Percentiles rank a stretch among this genome's conserved stretches.
phyloP scores from a whole-genome alignment of 805 yeast species.

The Metschnikowia baotianmanensis region DNA sequence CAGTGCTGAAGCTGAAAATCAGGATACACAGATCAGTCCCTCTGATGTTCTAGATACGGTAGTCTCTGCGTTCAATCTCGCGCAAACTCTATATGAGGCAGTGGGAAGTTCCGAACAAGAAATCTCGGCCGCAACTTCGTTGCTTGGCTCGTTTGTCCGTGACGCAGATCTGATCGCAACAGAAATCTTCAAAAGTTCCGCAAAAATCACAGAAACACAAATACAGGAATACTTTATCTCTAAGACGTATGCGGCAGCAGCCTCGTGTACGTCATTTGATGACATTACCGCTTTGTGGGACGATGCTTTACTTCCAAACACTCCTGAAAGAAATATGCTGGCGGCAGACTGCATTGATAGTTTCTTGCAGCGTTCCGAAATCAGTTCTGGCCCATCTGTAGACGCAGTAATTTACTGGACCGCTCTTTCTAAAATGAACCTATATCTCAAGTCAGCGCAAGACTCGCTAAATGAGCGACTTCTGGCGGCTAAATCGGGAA shows the following conservation, averaged over 20 bases:
- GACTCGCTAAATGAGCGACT: slow-evolving; percentile 24
- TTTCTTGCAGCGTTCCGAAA: slow-evolving; percentile 36
- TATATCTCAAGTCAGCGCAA: slow-evolving; percentile 38
- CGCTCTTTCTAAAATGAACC: slow-evolving; percentile 36
- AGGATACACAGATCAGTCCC: slow-evolving; percentile 15
- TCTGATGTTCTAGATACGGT: slow-evolving; percentile 36
- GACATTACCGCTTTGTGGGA: slow-evolving; percentile 36
- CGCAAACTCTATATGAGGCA: slow-evolving; percentile 31
- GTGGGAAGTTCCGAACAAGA: slow-evolving; percentile 1
- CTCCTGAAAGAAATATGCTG: slow-evolving; percentile 38
- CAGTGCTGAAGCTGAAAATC: too few species aligned
- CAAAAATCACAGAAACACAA: slow-evolving; percentile 23
- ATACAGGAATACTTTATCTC: slow-evolving; percentile 32
- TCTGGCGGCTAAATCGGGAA: not conserved
- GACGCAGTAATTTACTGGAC: slow-evolving; percentile 35
- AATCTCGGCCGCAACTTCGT: slow-evolving; percentile 7
- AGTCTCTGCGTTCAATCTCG: slow-evolving; percentile 26
- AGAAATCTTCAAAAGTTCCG: slow-evolving; percentile 20
- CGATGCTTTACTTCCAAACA: slow-evolving; percentile 21
- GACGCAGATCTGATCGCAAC: slow-evolving; percentile 21
- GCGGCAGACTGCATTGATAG: slow-evolving; percentile 46
- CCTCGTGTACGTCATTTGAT: slow-evolving; percentile 16
- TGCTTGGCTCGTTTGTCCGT: slow-evolving; percentile 22
- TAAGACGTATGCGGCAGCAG: slow-evolving; percentile 20
- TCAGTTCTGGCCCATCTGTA: slow-evolving; percentile 11